Evolutionary conservation across 345 rosid species (phyloP), one percentile per base, ranked within the genome.

Genomic region (Hibiscus syriacus): DNA sequence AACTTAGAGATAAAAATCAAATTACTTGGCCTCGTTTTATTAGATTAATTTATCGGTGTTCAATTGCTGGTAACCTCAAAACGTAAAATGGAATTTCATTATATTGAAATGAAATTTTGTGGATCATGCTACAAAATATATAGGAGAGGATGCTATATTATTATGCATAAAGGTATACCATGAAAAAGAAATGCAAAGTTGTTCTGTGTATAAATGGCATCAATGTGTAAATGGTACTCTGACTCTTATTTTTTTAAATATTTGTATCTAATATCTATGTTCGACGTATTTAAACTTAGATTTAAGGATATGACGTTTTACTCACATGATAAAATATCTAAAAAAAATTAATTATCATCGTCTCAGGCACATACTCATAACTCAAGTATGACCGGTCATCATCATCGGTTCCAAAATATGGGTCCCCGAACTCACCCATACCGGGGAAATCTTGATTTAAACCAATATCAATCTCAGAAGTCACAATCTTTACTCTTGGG

Each of bases 391-490:
- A 43, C 67, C 78, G 80, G 57, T 82, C 88, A 13, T 90, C 96
- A 10, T 93, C 96, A 60, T 93, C 97, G 8, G 99, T 90, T 36
- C 99, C 97, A 66, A 93, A 93, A 77, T 93, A 93, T 77, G 92
- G 79, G 82, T 93, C 97, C 70, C 98, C 98, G 57, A 93, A 90
- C 79, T 93, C 98, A 3, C 98, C 98, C 96, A 90, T 90, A 27
- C 98, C 98, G 2, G 98, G 98, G 54, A 93, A 74, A 32, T 90
- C 97, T 75, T 87, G 78, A 17, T 90, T 93, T 81, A 93, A 72
- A 8, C 97, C 96, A 16, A 67, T 80, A 50, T 93, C 98, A 23
- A 93, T 90, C 87, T 93, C 97, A 23, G 98, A 93, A 17, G 98
- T 93, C 75, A 90, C 97, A 46, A 90, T 90, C 92, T 93, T 90